Conservation (phyloP, 768 basidiomycete genomes). For the Vararia minispora region DNA sequence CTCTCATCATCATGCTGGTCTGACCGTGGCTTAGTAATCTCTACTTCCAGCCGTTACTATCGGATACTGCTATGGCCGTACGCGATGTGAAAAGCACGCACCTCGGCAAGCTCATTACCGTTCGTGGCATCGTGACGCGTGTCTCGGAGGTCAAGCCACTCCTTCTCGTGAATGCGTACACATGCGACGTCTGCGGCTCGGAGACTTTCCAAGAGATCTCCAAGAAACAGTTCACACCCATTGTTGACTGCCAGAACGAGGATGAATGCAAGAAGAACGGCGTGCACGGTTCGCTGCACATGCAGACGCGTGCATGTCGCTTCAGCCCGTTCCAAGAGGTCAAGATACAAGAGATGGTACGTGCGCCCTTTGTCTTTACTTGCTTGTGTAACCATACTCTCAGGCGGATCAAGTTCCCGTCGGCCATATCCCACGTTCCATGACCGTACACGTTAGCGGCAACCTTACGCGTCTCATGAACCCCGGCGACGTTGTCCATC, state of each 20-base stretch:
- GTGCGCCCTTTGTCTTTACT: slow-evolving; percentile 10
- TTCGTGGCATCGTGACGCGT: slow-evolving; percentile 95
- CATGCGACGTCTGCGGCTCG: slow-evolving; percentile 94
- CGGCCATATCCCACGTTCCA: slow-evolving; percentile 96
- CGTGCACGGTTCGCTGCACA: slow-evolving; percentile 83
- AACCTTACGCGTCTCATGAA: slow-evolving; percentile 83
- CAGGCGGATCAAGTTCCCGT: slow-evolving; percentile 99
- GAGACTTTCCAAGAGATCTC: slow-evolving; percentile 98
- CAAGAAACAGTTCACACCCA: slow-evolving; percentile 82
- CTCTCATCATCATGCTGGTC: slow-evolving; percentile 9
- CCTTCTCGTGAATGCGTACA: slow-evolving; percentile 94
- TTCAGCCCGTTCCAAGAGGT: slow-evolving; percentile 98
- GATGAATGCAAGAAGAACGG: slow-evolving; percentile 79
- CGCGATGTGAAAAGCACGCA: slow-evolving; percentile 80
- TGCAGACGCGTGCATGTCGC: slow-evolving; percentile 96
- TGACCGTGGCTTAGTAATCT: slow-evolving; percentile 53
- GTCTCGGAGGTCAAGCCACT: slow-evolving; percentile 99
- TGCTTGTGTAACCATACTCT: slow-evolving; percentile 5
- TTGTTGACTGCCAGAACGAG: slow-evolving; percentile 80
- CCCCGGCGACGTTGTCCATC: slow-evolving; percentile 91
- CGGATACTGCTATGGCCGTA: slow-evolving; percentile 72
- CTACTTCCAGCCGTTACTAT: slow-evolving; percentile 84
- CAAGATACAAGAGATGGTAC: slow-evolving; percentile 97
- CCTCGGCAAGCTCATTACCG: slow-evolving; percentile 90
- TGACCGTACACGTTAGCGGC: slow-evolving; percentile 94